A percentile compares a stretch with the other conserved stretches of the same genome.
These are phyloP conservation scores for Globisporangium ultimum DNA, from an alignment of 352 stramenopile species.

Conservation along the genomic window DNA sequence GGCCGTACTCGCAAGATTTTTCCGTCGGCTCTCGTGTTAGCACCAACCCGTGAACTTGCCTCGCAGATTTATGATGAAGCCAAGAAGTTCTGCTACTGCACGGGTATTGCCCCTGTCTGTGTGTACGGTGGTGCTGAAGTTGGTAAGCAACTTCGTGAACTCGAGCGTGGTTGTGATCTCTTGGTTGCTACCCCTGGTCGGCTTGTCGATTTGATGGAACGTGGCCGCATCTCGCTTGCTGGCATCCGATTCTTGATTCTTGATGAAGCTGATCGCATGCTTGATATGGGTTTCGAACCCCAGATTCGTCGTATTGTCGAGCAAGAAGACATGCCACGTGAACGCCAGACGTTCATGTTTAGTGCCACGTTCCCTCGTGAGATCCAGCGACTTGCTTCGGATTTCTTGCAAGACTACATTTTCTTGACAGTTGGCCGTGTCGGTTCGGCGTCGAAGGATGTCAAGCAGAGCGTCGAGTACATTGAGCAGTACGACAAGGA, in stretches of 20 bases:
- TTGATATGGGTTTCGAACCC: constrained; percentile 99
- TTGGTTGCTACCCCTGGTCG: constrained; percentile 97
- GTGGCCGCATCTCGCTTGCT: constrained; percentile 88
- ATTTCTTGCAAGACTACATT: constrained; percentile 99
- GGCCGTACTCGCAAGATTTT: constrained; percentile 84
- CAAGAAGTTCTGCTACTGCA: constrained; percentile 96
- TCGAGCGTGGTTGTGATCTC: constrained; percentile 94
- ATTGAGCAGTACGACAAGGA: constrained; percentile 97
- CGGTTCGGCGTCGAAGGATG: constrained; percentile 96
- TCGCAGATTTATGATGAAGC: constrained; percentile 96
- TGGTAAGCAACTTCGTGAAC: constrained; percentile 78
- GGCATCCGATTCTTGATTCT: constrained; percentile 95
- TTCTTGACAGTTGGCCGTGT: constrained; percentile 99
- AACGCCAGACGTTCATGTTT: constrained; percentile 99
- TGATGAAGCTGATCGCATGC: constrained; percentile 99
- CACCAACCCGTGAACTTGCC: constrained; percentile 93
- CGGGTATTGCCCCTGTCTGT: constrained; percentile 91
- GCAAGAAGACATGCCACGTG: constrained; percentile 95
- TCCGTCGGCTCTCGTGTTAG: constrained; percentile 91
- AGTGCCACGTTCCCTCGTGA: constrained; percentile 98
- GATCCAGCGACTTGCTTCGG: constrained; percentile 94
- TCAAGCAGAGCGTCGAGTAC: constrained; percentile 97
- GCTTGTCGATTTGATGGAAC: constrained; percentile 96
- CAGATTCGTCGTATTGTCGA: constrained; percentile 99
- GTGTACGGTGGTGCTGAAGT: constrained; percentile 94